Evolutionary conservation across 2,329 filamentous ascomycete genomes (phyloP).

Genomic region (Sclerotinia nivalis): DNA sequence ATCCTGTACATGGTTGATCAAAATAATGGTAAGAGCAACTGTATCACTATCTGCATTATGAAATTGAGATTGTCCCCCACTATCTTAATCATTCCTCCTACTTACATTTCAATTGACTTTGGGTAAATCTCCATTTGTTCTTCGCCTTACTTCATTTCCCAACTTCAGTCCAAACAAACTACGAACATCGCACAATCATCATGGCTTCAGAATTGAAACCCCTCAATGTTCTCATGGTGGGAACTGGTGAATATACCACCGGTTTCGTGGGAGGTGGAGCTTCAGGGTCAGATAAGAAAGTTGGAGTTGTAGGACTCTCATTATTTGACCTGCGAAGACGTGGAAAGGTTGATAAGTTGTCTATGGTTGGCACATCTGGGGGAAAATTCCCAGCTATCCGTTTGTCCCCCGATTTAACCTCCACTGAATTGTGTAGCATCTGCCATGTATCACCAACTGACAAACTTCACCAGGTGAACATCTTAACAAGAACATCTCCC

Average conservation of each 20-base stretch:
- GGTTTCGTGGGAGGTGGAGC: constrained; percentile 84
- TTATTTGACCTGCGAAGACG: constrained; percentile 85
- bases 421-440: neutral
- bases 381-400: constrained; percentile 90
- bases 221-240: constrained; percentile 47
- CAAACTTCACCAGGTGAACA: constrained; percentile 62
- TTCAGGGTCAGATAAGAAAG: constrained; percentile 91
- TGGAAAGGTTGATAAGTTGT: constrained; percentile 82
- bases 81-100: neutral
- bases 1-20: neutral
- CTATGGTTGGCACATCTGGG: constrained; percentile 89
- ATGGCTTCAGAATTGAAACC: constrained; percentile 28
- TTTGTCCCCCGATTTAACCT: constrained; percentile 45
- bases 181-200: neutral
- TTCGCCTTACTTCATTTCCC: neutral
- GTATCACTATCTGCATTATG: constrained; percentile 6
- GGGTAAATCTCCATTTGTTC: neutral
- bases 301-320: constrained; percentile 87
- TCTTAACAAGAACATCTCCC: constrained; percentile 80
- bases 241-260: constrained; percentile 95
- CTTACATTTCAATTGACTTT: constrained; percentile 9
- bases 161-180: constrained; percentile 7
- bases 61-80: constrained; percentile 6
- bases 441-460: neutral
- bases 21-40: neutral